Base-by-base conservation (phyloP, 345 rosid genomes). In the Populus tremula region DNA sequence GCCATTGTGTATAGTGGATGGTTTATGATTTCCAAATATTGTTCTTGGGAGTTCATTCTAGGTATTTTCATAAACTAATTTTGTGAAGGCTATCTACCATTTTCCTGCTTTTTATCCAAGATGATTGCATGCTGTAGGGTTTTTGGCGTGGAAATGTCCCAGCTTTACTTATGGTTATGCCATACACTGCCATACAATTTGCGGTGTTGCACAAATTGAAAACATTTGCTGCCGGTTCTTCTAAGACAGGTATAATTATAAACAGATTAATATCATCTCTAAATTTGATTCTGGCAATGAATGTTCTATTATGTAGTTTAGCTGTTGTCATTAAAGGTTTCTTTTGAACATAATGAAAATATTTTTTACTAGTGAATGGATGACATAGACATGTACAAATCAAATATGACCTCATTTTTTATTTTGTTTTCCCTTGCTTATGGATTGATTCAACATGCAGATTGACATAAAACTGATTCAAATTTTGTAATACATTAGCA, bases 111-210 rank as follows among this genome's bases (percentile, higher is more conserved):
- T 76, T 71, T 63, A 72, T 67, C 75, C 68, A 77, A 74, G 71
- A 39, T 69, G 63, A 56, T 61, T 78, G n/a, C 63, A 83, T 84
- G 64, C 77, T 49, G 81, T 85, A 96, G 99, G 99, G 99, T 8
- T 96, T 96, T 84, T 96, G 98, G 99, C 98, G 98, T 74, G 99
- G 99, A 36, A 96, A 93, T 86, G 96, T 91, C 82, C 99, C 99
- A 9, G 99, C 99, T 76, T 87, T 96, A 77, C 97, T 96, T 41
- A 93, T 96, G 98, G 97, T 89, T 78, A 88, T 96, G 94, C 98
- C 99, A n/a, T 96, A 93, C 68, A 86, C 96, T 70, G 90, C 99
- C 72, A 93, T 96, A 85, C 99, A 96, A 80, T 96, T 96, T 88
- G 77, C 91, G 16, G 94, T 96, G 3, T 73, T 96, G 62, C 94